Percentiles rank a stretch among this genome's conserved stretches.
These are phyloP conservation scores for Metschnikowia corniflorae DNA, from an alignment of 805 yeast species.

Conservation along the genomic window DNA sequence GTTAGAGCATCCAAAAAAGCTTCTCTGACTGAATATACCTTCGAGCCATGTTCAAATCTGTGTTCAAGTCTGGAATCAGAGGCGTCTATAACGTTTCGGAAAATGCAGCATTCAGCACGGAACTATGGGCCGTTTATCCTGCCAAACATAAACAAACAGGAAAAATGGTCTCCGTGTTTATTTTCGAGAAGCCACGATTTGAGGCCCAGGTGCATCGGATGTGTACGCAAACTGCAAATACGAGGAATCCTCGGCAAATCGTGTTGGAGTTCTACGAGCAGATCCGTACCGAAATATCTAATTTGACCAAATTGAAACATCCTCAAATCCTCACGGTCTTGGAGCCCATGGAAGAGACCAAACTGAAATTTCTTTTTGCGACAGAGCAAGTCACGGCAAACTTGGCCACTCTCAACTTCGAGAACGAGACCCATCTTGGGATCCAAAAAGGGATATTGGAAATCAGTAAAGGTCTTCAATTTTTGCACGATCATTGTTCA, in stretches of 20 bases:
- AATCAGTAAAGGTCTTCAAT: conserved; percentile 71
- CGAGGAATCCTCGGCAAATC: conserved; percentile 46
- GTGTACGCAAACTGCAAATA: conserved; percentile 25
- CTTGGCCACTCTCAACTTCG: conserved; percentile 36
- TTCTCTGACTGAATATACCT: too few species aligned
- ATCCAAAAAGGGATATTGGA: conserved; percentile 83
- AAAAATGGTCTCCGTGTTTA: conserved; percentile 73
- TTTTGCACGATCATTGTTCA: conserved; percentile 73
- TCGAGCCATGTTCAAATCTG: conserved; percentile 57
- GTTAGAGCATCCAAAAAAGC: too few species aligned
- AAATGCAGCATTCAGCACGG: conserved; percentile 67
- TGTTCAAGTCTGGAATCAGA: conserved; percentile 58
- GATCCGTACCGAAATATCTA: conserved; percentile 63
- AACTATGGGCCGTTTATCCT: conserved; percentile 81
- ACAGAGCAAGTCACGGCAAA: conserved; percentile 72
- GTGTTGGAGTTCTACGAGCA: conserved; percentile 63
- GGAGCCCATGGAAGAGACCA: conserved; percentile 88
- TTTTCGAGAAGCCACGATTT: conserved; percentile 76
- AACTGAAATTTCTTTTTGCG: conserved; percentile 72
- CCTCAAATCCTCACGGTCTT: conserved; percentile 80
- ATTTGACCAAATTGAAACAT: conserved; percentile 79
- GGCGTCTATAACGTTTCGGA: conserved; percentile 65
- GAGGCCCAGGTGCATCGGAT: conserved; percentile 49
- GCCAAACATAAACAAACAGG: conserved; percentile 70
- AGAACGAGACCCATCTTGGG: conserved; percentile 60